These are phyloP conservation scores for Lachancea kluyveri DNA, from an alignment of 805 yeast genomes.

Conservation along the genomic window DNA sequence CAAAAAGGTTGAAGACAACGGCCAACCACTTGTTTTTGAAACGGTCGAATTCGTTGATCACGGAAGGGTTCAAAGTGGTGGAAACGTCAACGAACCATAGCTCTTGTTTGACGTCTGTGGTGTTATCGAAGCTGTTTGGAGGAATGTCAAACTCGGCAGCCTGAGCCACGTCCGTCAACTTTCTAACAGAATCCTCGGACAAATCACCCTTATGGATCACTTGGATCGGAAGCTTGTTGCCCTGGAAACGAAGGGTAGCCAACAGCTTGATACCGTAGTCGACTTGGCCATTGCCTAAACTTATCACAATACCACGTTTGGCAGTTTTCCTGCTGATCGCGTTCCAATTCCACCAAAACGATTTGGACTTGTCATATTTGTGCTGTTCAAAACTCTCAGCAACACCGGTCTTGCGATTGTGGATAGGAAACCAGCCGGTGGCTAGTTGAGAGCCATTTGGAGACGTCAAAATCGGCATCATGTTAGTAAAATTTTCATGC, in stretches of 20 bases:
- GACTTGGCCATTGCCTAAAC: conserved; percentile 22
- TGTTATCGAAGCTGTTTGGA: conserved; percentile 4
- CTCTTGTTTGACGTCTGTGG: conserved; percentile 23
- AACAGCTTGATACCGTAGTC: conserved; percentile 32
- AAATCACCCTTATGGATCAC: conserved; percentile 34
- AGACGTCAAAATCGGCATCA: conserved; percentile 13
- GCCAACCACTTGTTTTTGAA: conserved; percentile 46
- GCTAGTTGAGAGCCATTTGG: conserved; percentile 8
- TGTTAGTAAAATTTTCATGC: conserved; percentile 9
- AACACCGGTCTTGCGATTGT: conserved; percentile 1
- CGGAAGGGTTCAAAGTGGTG: conserved; percentile 15
- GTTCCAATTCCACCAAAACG: conserved; percentile 18
- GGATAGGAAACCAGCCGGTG: conserved; percentile 11
- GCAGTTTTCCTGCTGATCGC: conserved; percentile 10
- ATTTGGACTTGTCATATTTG: conserved; percentile 8
- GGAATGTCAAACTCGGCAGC: conserved; percentile 7
- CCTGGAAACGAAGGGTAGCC: conserved; percentile 33
- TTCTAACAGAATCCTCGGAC: conserved; percentile 27
- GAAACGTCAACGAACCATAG: conserved; percentile 36
- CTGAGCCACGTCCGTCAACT: conserved; percentile 31
- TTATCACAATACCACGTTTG: conserved; percentile 18
- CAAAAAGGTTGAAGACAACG: conserved; percentile 42
- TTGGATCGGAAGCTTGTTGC: conserved; percentile 37
- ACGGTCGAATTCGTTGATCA: conserved; percentile 26
- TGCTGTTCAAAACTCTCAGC: not conserved